phyloP scores from a whole-genome alignment of 2,329 filamentous ascomycete species.

The Xylaria sp. region DNA sequence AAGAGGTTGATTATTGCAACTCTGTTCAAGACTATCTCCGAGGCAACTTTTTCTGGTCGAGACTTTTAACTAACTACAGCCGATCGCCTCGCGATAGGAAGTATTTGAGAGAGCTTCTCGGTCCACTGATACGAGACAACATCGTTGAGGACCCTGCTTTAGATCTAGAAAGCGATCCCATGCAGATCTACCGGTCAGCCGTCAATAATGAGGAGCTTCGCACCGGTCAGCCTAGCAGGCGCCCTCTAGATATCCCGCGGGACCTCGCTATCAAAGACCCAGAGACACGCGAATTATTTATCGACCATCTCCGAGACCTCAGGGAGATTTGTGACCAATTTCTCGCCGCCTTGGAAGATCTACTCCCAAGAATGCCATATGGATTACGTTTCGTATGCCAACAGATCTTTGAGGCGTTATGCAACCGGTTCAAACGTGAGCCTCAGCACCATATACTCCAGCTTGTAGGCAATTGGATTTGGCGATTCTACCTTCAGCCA shows the following conservation, averaged over 20 bases:
- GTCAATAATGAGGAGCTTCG: conserved; percentile 98
- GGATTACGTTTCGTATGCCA: conserved; percentile 88
- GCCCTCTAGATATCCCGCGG: conserved; percentile 84
- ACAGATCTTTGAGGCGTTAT: conserved; percentile 83
- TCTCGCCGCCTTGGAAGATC: conserved; percentile 82
- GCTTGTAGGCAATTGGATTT: conserved; percentile 89
- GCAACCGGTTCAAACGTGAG: conserved; percentile 81
- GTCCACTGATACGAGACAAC: conserved; percentile 86
- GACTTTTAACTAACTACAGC: conserved; percentile 86
- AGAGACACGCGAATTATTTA: conserved; percentile 91
- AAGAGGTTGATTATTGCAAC: conserved; percentile 80
- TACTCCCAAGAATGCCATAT: conserved; percentile 89
- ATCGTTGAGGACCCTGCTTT: conserved; percentile 91
- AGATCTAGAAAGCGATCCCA: conserved; percentile 94
- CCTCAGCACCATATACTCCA: conserved; percentile 81
- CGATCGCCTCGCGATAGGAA: conserved; percentile 92
- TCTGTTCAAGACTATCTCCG: conserved; percentile 86
- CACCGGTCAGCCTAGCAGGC: conserved; percentile 83
- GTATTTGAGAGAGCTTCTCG: conserved; percentile 87
- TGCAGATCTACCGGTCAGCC: conserved; percentile 94
- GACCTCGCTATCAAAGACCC: conserved; percentile 96
- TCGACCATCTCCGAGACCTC: conserved; percentile 92
- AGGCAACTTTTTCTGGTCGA: conserved; percentile 93
- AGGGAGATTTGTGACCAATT: conserved; percentile 95
- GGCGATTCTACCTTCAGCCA: conserved; percentile 92